A percentile compares a stretch with the other conserved stretches of the same genome.
Evolutionary conservation across 1,284 basidiomycete genomes (phyloP).

Genomic region (Ustilago vetiveriae): DNA sequence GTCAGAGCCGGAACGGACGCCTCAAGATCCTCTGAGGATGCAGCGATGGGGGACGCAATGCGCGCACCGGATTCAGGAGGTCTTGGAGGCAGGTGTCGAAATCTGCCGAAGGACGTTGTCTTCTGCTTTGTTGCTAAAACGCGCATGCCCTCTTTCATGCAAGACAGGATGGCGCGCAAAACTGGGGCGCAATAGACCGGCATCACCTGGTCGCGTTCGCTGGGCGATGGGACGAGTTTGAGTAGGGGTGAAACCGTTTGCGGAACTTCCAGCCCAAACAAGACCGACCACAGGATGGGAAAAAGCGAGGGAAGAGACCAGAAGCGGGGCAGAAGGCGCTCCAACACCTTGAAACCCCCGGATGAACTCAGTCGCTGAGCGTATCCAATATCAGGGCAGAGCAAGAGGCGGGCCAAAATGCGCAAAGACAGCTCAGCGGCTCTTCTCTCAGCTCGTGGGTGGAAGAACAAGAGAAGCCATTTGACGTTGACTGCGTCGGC

Average conservation of each 20-base stretch:
- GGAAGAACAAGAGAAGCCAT: constrained; percentile 60
- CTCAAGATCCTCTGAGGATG: neutral
- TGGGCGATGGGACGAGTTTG: constrained; percentile 71
- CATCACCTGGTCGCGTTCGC: constrained; percentile 72
- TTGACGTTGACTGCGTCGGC: constrained; percentile 48
- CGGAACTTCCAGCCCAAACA: constrained; percentile 71
- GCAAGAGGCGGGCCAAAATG: constrained; percentile 45
- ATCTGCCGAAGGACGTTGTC: neutral
- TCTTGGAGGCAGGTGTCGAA: constrained; percentile 6
- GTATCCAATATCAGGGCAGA: constrained; percentile 19
- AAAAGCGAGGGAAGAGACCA: constrained; percentile 73
- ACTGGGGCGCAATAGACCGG: constrained; percentile 49
- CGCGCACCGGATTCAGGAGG: constrained; percentile 18
- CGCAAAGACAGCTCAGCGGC: constrained; percentile 41
- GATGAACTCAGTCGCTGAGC: constrained; percentile 73
- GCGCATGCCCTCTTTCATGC: constrained; percentile 45
- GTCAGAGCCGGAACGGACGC: neutral
- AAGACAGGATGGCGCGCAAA: constrained; percentile 54
- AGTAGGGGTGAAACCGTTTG: constrained; percentile 71
- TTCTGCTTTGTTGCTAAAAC: constrained; percentile 9
- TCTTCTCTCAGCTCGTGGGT: constrained; percentile 45
- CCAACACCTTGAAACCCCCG: constrained; percentile 78
- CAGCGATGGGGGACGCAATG: neutral
- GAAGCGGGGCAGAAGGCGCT: constrained; percentile 77
- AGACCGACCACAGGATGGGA: constrained; percentile 75